phyloP scores from a whole-genome alignment of 2,329 filamentous ascomycete genomes.

The Emergomyces pasteurianus region DNA sequence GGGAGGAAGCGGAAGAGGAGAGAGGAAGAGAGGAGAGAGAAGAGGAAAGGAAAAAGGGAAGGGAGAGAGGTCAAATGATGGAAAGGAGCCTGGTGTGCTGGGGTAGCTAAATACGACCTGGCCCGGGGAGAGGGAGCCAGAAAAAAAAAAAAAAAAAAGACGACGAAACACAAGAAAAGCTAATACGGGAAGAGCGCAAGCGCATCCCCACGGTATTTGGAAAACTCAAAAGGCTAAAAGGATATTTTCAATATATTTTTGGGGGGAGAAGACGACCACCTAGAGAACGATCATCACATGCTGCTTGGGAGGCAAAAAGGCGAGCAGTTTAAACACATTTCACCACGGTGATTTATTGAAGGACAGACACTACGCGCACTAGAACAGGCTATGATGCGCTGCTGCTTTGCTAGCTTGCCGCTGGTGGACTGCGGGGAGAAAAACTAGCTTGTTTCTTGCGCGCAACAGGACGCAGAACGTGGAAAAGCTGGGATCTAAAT shows the following conservation, averaged over 20 bases:
- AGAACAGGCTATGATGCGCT: not conserved
- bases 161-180: not conserved
- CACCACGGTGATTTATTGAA: not conserved
- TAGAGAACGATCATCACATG: not conserved
- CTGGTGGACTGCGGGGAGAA: not conserved
- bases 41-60: not conserved
- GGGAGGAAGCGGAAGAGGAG: no score
- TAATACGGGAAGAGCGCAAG: not conserved
- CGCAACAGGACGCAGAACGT: not conserved
- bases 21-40: not conserved
- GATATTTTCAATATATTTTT: not conserved
- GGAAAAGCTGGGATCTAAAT: not conserved
- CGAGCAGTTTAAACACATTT: not conserved
- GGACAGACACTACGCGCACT: no score
- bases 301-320: not conserved
- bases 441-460: not conserved
- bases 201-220: not conserved
- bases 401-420: not conserved
- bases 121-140: not conserved
- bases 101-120: not conserved
- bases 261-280: no score
- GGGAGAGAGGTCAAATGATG: no score
- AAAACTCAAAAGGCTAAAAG: no score
- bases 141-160: not conserved
- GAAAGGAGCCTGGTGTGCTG: not conserved